Base-by-base conservation (phyloP, 1,284 basidiomycete genomes). In the Exobasidium rhododendri region DNA sequence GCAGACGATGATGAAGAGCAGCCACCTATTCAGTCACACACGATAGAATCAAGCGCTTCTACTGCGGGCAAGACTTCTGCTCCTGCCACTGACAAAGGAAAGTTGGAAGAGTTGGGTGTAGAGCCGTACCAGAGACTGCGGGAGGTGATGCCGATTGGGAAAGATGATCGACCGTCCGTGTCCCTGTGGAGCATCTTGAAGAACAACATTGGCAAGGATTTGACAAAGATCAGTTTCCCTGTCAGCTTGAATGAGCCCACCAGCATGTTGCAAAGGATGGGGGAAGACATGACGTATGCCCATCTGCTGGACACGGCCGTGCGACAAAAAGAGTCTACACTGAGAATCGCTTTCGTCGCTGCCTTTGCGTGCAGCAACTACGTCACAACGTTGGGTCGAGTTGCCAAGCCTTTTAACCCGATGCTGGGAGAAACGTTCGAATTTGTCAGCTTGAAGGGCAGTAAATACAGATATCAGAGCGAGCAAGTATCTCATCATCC, bases 281-380 rank as follows among this genome's bases (percentile, higher is more conserved):
- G 82, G 7, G 81, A 82, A 65, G 81, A 82, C 68, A 79, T 81
- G 78, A 71, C 73, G 54, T 77, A 73, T 49, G 63, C 69, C 20
- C 70, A 75, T 30, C 71, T 70, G 40, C 65, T 94, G 69, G 92
- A 94, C 74, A 87, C 88, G 2, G 94, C 94, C 11, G 86, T 86
- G 1, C 83, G 83, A 56, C 90, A 94, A 75, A 77, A 81, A 35
- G 91, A 96, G 74, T 87, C 91, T 4, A 85, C 89, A 52, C 86
- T 87, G 61, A 87, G 94, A 5, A 87, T 97, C 62, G 93, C 92
- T 0, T 98, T 89, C 75, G 92, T 98, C 2, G 92, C 90, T 11
- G 94, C 92, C 0, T 98, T 97, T 80, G 94, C 93, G 1, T 96
- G 96, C 91, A 92, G 90, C 45, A 97, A 97, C 82, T 97, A 98